Percentiles rank a stretch among this genome's conserved stretches.
phyloP scores from a whole-genome alignment of 257 asterid genomes.

The Parsonsia alboflavescens region DNA sequence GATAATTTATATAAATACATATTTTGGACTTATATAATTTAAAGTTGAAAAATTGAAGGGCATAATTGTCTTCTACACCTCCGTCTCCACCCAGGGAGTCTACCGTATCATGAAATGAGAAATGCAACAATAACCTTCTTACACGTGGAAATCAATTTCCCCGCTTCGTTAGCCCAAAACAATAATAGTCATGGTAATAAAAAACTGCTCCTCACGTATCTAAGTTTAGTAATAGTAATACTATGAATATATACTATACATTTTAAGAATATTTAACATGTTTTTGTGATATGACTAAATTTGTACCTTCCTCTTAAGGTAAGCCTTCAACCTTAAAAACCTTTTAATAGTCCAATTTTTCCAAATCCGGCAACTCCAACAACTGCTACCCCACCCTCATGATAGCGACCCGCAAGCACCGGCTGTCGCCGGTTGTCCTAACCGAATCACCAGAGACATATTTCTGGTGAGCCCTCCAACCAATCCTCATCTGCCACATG shows the following conservation, averaged over 20 bases:
- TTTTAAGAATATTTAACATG: too few species aligned
- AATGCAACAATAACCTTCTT: neutral
- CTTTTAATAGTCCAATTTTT: slow-evolving; percentile 16
- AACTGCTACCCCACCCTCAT: neutral
- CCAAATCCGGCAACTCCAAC: slow-evolving; percentile 25
- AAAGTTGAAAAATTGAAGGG: neutral
- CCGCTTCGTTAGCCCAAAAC: neutral
- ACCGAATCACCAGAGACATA: neutral
- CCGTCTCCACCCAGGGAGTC: neutral
- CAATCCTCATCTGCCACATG: slow-evolving; percentile 7
- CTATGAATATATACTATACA: neutral
- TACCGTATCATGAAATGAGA: neutral
- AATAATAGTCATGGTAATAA: neutral
- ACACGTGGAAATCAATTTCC: too few species aligned
- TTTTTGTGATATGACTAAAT: neutral
- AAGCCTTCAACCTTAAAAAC: slow-evolving; percentile 26
- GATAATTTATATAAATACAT: too few species aligned
- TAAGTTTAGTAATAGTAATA: neutral
- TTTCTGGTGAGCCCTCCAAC: neutral
- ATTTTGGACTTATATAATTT: too few species aligned
- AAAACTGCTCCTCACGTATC: neutral
- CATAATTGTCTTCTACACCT: neutral
- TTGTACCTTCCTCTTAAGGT: slow-evolving; percentile 27
- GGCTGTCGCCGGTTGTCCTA: slow-evolving; percentile 17
- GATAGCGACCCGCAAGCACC: slow-evolving; percentile 7